Evolutionary conservation across 2,329 filamentous ascomycete species (phyloP).

Genomic region (Cladorrhinum sp.): DNA sequence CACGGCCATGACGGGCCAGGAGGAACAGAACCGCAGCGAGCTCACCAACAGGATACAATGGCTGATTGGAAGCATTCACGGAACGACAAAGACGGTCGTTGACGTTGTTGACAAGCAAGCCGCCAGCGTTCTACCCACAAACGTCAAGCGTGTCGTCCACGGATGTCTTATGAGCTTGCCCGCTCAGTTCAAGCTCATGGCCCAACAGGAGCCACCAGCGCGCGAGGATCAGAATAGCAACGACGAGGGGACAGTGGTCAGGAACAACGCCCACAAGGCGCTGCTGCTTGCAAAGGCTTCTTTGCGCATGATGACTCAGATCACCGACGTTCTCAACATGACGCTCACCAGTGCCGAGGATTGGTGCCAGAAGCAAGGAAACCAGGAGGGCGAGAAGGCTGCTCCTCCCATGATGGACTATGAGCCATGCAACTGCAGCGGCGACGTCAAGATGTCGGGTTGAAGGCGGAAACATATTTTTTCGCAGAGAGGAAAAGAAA

Average conservation of each 20-base stretch:
- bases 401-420: constrained; percentile 7
- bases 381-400: constrained; percentile 31
- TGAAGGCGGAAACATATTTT: background rate
- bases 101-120: constrained; percentile 85
- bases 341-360: constrained; percentile 88
- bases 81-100: constrained; percentile 76
- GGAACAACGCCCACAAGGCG: constrained; percentile 68
- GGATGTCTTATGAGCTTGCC: constrained; percentile 81
- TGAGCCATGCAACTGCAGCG: background rate
- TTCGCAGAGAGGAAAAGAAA: background rate
- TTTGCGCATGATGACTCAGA: constrained; percentile 89
- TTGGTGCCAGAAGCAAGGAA: constrained; percentile 79
- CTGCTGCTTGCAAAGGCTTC: constrained; percentile 85
- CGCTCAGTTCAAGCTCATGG: constrained; percentile 66
- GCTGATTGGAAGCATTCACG: constrained; percentile 74
- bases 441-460: constrained; percentile 6
- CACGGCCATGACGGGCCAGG: constrained; percentile 25
- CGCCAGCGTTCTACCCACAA: constrained; percentile 86
- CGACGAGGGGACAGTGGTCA: constrained; percentile 42
- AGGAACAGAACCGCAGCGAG: constrained; percentile 40
- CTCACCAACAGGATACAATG: constrained; percentile 63
- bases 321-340: constrained; percentile 81
- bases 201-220: constrained; percentile 42
- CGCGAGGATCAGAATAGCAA: constrained; percentile 31
- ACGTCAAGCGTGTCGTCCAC: constrained; percentile 78